These are phyloP conservation scores for Endoconidiophora polonica DNA, from an alignment of 2,329 filamentous ascomycete genomes.

Conservation along the genomic window DNA sequence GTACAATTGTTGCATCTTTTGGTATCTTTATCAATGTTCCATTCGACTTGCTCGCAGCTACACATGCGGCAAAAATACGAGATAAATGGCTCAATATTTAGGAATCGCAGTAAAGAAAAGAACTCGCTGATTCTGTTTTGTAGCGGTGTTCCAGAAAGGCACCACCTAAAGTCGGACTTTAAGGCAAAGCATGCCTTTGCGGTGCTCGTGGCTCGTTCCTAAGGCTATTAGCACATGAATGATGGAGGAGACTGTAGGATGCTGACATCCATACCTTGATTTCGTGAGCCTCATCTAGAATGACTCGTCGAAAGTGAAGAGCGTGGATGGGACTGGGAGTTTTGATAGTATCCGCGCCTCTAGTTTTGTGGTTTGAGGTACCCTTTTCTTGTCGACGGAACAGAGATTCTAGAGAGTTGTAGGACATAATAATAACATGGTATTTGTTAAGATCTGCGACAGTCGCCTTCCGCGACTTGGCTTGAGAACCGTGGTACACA, in stretches of 20 bases:
- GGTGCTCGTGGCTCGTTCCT: constrained; percentile 72
- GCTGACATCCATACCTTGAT: constrained; percentile 48
- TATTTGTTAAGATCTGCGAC: constrained; percentile 61
- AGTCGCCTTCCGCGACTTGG: constrained; percentile 62
- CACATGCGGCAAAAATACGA: constrained; percentile 90
- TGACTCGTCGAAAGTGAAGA: constrained; percentile 75
- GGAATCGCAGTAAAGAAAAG: constrained; percentile 83
- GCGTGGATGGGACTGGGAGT: constrained; percentile 58
- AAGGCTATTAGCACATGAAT: background rate
- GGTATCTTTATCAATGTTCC: constrained; percentile 51
- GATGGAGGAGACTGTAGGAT: too few relatives aligned
- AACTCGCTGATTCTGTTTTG: constrained; percentile 97
- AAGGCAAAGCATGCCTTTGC: constrained; percentile 91
- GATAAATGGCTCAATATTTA: constrained; percentile 75
- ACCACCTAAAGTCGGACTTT: constrained; percentile 82
- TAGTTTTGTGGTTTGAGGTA: background rate
- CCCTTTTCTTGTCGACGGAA: constrained; percentile 87
- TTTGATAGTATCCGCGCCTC: constrained; percentile 43
- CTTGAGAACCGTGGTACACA: constrained; percentile 75
- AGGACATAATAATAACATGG: constrained; percentile 95
- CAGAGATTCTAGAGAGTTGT: constrained; percentile 79
- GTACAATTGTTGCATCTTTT: constrained; percentile 53
- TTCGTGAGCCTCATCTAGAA: constrained; percentile 88
- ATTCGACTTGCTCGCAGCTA: constrained; percentile 64
- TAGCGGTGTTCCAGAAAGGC: constrained; percentile 81